Evolutionary conservation across 345 rosid species (phyloP), one percentile per base, ranked within the genome.

Genomic region (Ceriops zippeliana): DNA sequence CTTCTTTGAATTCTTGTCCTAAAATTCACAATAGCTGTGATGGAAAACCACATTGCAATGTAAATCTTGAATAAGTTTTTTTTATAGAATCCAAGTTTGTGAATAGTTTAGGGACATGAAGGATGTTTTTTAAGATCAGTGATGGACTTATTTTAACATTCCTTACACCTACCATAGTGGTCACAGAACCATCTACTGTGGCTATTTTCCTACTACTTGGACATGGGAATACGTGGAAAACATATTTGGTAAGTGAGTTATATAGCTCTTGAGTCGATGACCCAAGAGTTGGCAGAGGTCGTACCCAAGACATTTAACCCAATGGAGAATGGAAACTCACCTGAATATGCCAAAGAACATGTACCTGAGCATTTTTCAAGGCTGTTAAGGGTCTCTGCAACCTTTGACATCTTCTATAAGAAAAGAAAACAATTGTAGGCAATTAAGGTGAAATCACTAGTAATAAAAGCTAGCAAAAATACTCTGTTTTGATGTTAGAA

Each of bases 51-150:
- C 66, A n/a, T n/a, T 62, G 26, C 52, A 62, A 19, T 13, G 26
- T 35, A 62, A 35, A 62, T 62, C 52, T 62, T 62, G 30, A 15
- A 22, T 46, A 5, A 47, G 57, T 17, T 64, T 64, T 24, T 24
- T 64, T 6, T 22, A 64, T 27, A 21, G 57, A 64, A 6, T 47
- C 4, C 11, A 64, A 22, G 2, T 64, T 64, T 38, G 57, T 46
- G n/a, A 37, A 38, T 13, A 64, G 26, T 38, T 17, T 64, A 24
- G 58, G 58, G 13, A 65, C 58, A 52, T 20, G 42, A 24, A 65
- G 58, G 28, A 65, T 16, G 52, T 52, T 52, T 28, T 51, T 51
- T 17, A 65, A 4, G 19, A 31, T 65, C 1, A 37, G 34, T 24
- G 37, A 37, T 17, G 20, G 26, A 2, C 24, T 15, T 47, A 65